Percentiles rank a stretch among this genome's conserved stretches.
phyloP scores from a whole-genome alignment of 140 eudicot species.

The Anethum foeniculum region DNA sequence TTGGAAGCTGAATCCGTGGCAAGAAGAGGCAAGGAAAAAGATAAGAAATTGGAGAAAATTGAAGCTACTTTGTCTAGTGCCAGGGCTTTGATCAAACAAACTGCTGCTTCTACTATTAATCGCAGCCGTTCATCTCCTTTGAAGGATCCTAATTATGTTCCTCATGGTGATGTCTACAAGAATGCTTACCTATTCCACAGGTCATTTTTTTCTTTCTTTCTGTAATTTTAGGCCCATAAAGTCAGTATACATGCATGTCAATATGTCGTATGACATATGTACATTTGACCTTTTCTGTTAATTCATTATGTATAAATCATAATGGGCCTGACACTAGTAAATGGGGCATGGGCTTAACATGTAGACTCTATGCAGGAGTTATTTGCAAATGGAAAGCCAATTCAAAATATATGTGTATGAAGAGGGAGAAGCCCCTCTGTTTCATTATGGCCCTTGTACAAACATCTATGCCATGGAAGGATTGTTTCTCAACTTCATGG shows the following conservation, averaged over 20 bases:
- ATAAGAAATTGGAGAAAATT: slow-evolving; percentile 36
- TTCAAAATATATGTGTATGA: slow-evolving; percentile 74
- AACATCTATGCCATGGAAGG: slow-evolving; percentile 88
- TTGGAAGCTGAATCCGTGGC: slow-evolving; percentile 30
- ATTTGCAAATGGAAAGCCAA: slow-evolving; percentile 61
- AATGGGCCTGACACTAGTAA: background rate
- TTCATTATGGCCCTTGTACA: slow-evolving; percentile 68
- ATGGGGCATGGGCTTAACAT: background rate
- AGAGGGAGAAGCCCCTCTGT: slow-evolving; percentile 86
- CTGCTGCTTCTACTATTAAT: slow-evolving; percentile 12
- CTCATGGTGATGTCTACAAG: slow-evolving; percentile 45
- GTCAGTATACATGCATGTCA: background rate
- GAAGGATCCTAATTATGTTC: slow-evolving; percentile 44
- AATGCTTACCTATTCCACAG: slow-evolving; percentile 50
- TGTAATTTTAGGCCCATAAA: background rate
- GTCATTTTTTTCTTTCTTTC: slow-evolving; percentile 15
- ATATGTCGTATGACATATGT: background rate
- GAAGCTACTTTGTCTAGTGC: slow-evolving; percentile 56
- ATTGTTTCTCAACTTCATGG: slow-evolving; percentile 49
- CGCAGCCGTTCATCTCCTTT: slow-evolving; percentile 22
- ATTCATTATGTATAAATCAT: background rate
- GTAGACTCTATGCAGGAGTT: slow-evolving; percentile 49
- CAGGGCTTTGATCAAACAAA: slow-evolving; percentile 49
- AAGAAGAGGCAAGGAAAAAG: slow-evolving; percentile 41
- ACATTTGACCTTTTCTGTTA: background rate